Conservation (phyloP, 495 filamentous ascomycete species). For the Talaromyces trachyspermus region DNA sequence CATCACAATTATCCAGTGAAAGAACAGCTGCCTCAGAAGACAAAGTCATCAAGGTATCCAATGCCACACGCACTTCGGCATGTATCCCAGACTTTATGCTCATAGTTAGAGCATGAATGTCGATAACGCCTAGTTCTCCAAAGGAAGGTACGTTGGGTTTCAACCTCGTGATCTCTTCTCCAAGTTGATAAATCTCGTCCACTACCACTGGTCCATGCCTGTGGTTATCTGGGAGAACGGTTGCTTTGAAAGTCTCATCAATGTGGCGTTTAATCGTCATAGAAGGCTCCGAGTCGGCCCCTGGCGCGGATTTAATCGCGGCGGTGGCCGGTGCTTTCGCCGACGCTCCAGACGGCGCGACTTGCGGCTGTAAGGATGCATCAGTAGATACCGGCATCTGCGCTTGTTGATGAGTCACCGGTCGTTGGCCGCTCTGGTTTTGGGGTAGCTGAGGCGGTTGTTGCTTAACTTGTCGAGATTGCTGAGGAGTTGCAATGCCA, state of each 20-base stretch:
- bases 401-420: constrained; percentile 31
- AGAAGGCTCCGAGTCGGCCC: constrained; percentile 36
- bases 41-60: constrained; percentile 73
- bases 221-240: constrained; percentile 45
- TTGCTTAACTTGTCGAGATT: constrained; percentile 26
- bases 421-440: constrained; percentile 20
- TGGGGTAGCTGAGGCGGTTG: constrained; percentile 15
- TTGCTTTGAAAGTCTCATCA: constrained; percentile 47
- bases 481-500: constrained; percentile 40
- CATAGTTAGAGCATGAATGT: constrained; percentile 86
- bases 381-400: constrained; percentile 29
- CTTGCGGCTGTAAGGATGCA: constrained; percentile 11
- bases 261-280: constrained; percentile 40
- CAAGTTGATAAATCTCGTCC: constrained; percentile 51
- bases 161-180: constrained; percentile 52
- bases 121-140: constrained; percentile 77
- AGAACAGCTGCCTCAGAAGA: constrained; percentile 56
- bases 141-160: constrained; percentile 68
- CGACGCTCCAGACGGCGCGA: constrained; percentile 12
- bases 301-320: constrained; percentile 36
- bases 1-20: constrained; percentile 70
- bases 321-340: constrained; percentile 33
- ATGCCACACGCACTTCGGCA: constrained; percentile 75
- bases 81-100: constrained; percentile 88
- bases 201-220: constrained; percentile 60